phyloP scores from a whole-genome alignment of 768 basidiomycete species.

The Macrolepiota fuliginosa region DNA sequence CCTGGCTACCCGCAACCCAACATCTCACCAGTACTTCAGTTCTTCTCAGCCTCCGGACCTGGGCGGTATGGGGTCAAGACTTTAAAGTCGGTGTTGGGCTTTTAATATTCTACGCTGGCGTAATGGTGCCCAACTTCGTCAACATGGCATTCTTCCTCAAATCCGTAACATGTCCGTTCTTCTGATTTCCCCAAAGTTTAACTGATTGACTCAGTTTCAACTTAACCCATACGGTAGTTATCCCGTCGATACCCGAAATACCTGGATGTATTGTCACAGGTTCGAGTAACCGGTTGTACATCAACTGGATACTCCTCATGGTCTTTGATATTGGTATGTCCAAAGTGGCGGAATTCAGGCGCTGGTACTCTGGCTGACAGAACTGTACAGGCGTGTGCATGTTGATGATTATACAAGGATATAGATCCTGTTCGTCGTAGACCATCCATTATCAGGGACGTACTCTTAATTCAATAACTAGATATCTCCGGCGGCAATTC shows the following conservation, averaged over 20 bases:
- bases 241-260: neutral
- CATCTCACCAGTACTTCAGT: neutral
- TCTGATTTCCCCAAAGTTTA: neutral
- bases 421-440: neutral
- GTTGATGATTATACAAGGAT: slow-evolving; percentile 2
- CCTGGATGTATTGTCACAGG: neutral
- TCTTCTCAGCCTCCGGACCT: neutral
- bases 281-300: slow-evolving; percentile 1
- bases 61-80: neutral
- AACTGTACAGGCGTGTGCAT: neutral
- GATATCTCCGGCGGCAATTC: slow-evolving; percentile 8
- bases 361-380: neutral
- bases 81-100: neutral
- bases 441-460: neutral
- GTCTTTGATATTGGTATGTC: slow-evolving; percentile 7
- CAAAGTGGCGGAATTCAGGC: too few species aligned
- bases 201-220: neutral
- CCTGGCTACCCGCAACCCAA: neutral
- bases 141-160: neutral
- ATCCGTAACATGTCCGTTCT: neutral
- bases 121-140: neutral
- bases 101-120: neutral
- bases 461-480: neutral
- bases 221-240: neutral
- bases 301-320: slow-evolving; percentile 11